Evolutionary conservation across 2,329 filamentous ascomycete genomes (phyloP).

Genomic region (Sporothrix phasma): DNA sequence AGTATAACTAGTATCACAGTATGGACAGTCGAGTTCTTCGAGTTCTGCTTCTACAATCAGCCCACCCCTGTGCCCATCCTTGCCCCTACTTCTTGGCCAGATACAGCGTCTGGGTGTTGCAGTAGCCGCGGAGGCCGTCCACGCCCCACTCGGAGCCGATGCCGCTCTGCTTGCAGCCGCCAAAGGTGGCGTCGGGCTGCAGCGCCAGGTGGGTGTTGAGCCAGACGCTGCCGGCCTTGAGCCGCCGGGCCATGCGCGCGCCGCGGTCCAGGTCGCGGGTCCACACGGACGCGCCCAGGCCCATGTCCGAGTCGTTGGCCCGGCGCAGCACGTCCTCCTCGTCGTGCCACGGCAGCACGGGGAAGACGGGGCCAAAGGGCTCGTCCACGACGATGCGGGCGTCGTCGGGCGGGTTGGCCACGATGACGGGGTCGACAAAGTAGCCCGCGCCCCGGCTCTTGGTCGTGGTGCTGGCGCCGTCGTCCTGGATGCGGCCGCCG

Average conservation of each 20-base stretch:
- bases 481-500: slow-evolving; percentile 13
- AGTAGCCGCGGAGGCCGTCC: slow-evolving; percentile 26
- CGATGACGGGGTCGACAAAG: slow-evolving; percentile 48
- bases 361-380: slow-evolving; percentile 37
- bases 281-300: slow-evolving; percentile 45
- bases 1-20: no score
- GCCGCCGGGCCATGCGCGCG: slow-evolving; percentile 33
- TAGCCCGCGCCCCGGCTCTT: slow-evolving; percentile 33
- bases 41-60: no score
- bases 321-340: slow-evolving; percentile 36
- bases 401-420: slow-evolving; percentile 47
- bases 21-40: no score
- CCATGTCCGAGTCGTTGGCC: slow-evolving; percentile 39
- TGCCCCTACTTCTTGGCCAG: no score
- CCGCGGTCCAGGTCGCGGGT: slow-evolving; percentile 37
- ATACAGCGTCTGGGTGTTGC: slow-evolving; percentile 19
- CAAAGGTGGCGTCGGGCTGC: slow-evolving; percentile 32
- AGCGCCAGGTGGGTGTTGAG: slow-evolving; percentile 37
- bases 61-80: no score
- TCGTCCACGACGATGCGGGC: slow-evolving; percentile 44
- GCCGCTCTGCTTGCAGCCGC: slow-evolving; percentile 42
- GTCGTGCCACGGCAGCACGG: slow-evolving; percentile 33
- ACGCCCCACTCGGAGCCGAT: slow-evolving; percentile 35
- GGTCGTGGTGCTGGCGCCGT: slow-evolving; percentile 16
- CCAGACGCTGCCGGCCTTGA: slow-evolving; percentile 45